Conservation (phyloP, 805 yeast genomes). For the Pichia rugopelliculosa region DNA sequence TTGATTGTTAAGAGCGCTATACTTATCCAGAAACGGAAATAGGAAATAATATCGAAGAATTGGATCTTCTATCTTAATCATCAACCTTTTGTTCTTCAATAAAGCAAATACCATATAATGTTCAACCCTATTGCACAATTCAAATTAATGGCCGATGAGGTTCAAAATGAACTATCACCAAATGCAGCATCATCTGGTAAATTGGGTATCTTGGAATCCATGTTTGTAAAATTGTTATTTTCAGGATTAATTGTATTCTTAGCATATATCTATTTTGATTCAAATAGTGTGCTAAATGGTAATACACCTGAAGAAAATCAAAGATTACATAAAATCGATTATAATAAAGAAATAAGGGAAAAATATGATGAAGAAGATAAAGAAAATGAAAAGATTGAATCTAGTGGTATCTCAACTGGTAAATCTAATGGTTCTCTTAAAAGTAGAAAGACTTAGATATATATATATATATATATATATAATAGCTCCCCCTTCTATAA, state of each 20-base stretch:
- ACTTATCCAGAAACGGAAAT: neutral
- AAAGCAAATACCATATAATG: no score
- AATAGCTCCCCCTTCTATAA: no score
- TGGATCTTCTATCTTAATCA: no score
- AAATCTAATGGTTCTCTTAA: neutral
- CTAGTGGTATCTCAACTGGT: neutral
- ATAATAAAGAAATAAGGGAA: neutral
- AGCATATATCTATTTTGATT: slow-evolving; percentile 21
- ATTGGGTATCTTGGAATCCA: slow-evolving; percentile 15
- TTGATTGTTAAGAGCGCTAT: neutral
- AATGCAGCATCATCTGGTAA: slow-evolving; percentile 5
- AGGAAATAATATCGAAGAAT: neutral
- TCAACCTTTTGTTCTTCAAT: no score
- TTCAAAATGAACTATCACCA: neutral
- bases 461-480: no score
- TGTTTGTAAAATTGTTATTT: slow-evolving; percentile 20
- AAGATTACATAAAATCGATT: slow-evolving; percentile 4
- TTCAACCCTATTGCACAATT: slow-evolving; percentile 17
- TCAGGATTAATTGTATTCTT: slow-evolving; percentile 18
- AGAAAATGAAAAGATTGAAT: neutral
- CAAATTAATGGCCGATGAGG: slow-evolving; percentile 6
- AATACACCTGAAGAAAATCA: slow-evolving; percentile 18
- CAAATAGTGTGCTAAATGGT: slow-evolving; percentile 16
- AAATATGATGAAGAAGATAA: slow-evolving; percentile 1
- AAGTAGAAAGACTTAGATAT: slow-evolving; percentile 1